These are phyloP conservation scores for Myxozyma geophila DNA, from an alignment of 805 yeast genomes.

Conservation along the genomic window DNA sequence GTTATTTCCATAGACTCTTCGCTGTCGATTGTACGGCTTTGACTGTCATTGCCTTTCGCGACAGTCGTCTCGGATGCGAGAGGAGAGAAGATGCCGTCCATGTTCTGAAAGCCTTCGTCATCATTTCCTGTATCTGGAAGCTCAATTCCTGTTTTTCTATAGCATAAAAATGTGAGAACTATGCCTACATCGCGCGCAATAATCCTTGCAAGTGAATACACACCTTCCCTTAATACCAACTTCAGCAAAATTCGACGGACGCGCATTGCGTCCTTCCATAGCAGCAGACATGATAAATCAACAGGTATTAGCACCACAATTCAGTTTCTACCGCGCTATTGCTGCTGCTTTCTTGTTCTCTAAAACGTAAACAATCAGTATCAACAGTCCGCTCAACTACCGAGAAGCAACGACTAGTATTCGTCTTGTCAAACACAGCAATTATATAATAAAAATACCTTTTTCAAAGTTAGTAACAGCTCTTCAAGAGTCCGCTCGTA, in stretches of 20 bases:
- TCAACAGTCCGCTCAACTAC: neutral
- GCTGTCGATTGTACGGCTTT: slow-evolving; percentile 25
- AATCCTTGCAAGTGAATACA: neutral
- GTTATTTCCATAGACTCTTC: slow-evolving; percentile 33
- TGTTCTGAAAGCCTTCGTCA: slow-evolving; percentile 37
- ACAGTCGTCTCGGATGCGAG: neutral
- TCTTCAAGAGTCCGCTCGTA: neutral
- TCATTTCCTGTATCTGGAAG: slow-evolving; percentile 39
- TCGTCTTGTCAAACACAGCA: too few species aligned
- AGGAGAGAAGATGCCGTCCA: slow-evolving; percentile 39
- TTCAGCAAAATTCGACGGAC: slow-evolving; percentile 29
- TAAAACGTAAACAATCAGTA: neutral
- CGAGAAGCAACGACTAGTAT: neutral
- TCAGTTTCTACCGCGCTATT: neutral
- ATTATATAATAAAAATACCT: neutral
- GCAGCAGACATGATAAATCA: neutral
- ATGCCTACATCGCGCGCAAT: neutral
- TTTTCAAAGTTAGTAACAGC: neutral
- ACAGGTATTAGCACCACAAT: neutral
- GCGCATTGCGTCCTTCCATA: slow-evolving; percentile 19
- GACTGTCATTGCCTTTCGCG: neutral
- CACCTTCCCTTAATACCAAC: slow-evolving; percentile 35
- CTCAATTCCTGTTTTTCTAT: slow-evolving; percentile 38
- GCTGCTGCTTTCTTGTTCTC: neutral
- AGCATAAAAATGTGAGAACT: neutral